Evolutionary conservation across 2,329 filamentous ascomycete species (phyloP), one percentile per base, ranked within the genome.

Genomic region (Sporothrix pseudoabietina): DNA sequence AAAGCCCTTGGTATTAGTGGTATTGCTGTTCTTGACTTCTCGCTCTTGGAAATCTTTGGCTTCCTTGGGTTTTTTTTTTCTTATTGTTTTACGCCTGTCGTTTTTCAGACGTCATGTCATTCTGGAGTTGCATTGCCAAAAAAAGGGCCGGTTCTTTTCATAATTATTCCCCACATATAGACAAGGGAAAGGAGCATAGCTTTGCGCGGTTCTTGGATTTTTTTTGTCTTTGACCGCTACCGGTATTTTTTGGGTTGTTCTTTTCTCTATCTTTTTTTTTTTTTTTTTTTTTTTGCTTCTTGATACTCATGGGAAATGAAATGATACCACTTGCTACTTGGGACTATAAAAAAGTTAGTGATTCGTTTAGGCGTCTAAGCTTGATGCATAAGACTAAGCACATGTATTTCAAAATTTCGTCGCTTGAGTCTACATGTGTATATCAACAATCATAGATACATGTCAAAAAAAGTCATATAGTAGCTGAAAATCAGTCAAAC

Each of bases 181-280:
- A 71, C 22, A 59, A 14, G 10, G 54, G 54, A n/a, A 59, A 6
- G 54, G 69, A 59, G 69, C 69, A 71, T 71, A 71, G 47, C 66
- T 68, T 69, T 55, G 30, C 49, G 32, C 35, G 54, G 41, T 47
- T 22, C 41, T 47, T 47, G 22, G 39, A 4, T 44, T 59, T 61
- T 71, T 44, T 22, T 26, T 59, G 14, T 32, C 39, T 61, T 35
- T 39, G 55, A 1, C 26, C 44, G 14, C 30, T 35, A 30, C 32
- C 12, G 26, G 39, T 6, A 26, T 52, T 61, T 12, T 12, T 41
- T 71, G 4, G 44, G 22, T 19, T 49, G 49, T 35, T 19, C 35
- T 35, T 35, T 35, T 35, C 8, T 35, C 35, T 35, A 5, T 8
- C 35, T 57, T 22, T 59, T 1, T 14, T 35, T 49, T 49, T 5